Base-by-base conservation (phyloP, 768 basidiomycete species). In the Clathrus columnatus region DNA sequence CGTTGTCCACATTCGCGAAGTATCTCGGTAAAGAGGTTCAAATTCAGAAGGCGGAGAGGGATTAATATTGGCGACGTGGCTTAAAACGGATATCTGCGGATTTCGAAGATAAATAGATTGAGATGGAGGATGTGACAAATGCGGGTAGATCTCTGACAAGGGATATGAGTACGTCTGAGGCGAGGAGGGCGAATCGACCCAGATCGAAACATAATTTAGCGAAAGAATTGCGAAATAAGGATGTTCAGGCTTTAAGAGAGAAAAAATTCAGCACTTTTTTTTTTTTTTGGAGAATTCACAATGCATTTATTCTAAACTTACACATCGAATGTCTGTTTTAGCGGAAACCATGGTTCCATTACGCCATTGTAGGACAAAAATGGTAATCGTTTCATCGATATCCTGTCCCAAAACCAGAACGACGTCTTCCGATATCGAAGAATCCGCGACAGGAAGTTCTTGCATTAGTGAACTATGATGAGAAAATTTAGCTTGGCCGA, bases 181-280 rank as follows among this genome's bases (percentile, higher is more conserved):
- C 17, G 54, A 27, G 27, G 46, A 46, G 17, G 54, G 54, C n/a
- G 54, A 55, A 30, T 55, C 54, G 30, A 55, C 27, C 54, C 54
- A 55, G 46, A 55, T 55, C 23, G 54, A 55, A 29, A 55, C 30
- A 18, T 17, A 44, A 8, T 55, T 48, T 26, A 55, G 28, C 8
- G 54, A 55, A 11, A 55, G 54, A 30, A 55, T 55, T 29, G 54
- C 54, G 24, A 55, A 55, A 36, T 55, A 55, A 20, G 54, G 54
- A 21, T 55, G 45, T 17, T 28, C 45, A 48, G 54, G 54, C 54
- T 55, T 16, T 28, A 36, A 36, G 36, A 4, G n/a, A 8, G n/a
- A 36, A 36, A 36, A 36, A 36, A 16, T 32, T 7, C 7, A 16
- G 11, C 36, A 36, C 14, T 36, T 11, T 2, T 8, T n/a, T n/a